A percentile compares a stretch with the other conserved stretches of the same genome.
These are phyloP conservation scores for Tolypocladium guangdongense DNA, from an alignment of 2,329 filamentous ascomycete genomes.

Conservation along the genomic window DNA sequence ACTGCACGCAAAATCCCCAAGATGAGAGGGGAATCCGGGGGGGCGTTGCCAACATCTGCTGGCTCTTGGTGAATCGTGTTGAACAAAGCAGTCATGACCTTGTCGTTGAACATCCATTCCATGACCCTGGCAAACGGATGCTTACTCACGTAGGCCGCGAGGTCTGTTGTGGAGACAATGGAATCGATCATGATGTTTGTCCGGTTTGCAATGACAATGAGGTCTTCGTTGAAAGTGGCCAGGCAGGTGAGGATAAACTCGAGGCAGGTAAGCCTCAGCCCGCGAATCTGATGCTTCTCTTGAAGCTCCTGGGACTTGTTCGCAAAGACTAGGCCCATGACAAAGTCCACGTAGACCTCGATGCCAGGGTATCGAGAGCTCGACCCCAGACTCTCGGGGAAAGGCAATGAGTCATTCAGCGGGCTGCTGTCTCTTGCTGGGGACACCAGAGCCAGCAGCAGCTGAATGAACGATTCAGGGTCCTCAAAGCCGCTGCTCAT, in stretches of 20 bases:
- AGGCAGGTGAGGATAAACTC: constrained; percentile 74
- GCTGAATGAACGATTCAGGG: constrained; percentile 68
- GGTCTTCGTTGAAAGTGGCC: constrained; percentile 83
- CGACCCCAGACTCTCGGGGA: constrained; percentile 74
- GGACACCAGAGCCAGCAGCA: constrained; percentile 61
- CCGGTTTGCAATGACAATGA: constrained; percentile 75
- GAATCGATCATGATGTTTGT: constrained; percentile 65
- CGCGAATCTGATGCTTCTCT: constrained; percentile 57
- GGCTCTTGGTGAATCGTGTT: constrained; percentile 67
- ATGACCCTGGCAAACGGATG: constrained; percentile 92
- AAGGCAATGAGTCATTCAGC: constrained; percentile 68
- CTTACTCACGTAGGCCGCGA: constrained; percentile 70
- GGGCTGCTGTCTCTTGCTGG: constrained; percentile 51
- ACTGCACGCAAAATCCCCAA: constrained; percentile 70
- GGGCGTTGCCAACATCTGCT: constrained; percentile 58
- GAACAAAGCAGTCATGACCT: constrained; percentile 71
- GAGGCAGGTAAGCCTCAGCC: constrained; percentile 70
- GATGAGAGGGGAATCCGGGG: constrained; percentile 71
- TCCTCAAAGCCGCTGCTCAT: constrained; percentile 76
- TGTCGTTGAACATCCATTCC: constrained; percentile 97
- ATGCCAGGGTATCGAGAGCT: constrained; percentile 70
- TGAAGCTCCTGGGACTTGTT: constrained; percentile 53
- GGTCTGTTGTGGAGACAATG: constrained; percentile 61
- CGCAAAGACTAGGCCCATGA: constrained; percentile 67
- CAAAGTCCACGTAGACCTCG: constrained; percentile 86